Base-by-base conservation (phyloP, 495 filamentous ascomycete species). In the Lentithecium fluviatile region DNA sequence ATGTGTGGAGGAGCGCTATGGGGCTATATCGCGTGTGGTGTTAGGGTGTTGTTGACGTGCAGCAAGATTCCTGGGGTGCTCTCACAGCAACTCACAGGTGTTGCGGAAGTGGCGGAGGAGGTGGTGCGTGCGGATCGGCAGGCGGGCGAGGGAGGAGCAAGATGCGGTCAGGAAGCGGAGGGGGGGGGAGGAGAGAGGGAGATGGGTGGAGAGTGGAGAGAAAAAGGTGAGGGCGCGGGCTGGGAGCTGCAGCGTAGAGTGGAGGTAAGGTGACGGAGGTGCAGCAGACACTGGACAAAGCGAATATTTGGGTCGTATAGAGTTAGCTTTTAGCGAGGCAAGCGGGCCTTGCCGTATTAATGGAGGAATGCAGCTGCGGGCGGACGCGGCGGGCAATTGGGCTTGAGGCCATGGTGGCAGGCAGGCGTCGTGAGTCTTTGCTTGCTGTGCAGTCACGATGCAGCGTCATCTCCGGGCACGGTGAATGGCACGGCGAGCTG, bases 31-130 rank as follows among this genome's bases (percentile, higher is more conserved):
- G 61, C 54, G 58, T 57, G 45, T 32, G 12, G 47, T 32, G 52
- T 66, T 36, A 59, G 58, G 40, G 52, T 1, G 25, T 46, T 46
- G 57, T 62, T 62, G 54, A 53, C 55, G 58, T 53, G 66, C 52
- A 64, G 65, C 61, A 58, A 67, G 56, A 60, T 67, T 64, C 56
- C 55, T 56, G 45, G 58, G 59, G 59, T 66, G 59, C 56, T 43
- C 62, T 71, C 32, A 29, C 21, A 19, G 45, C 19, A 17, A 64
- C 61, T 49, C 40, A 65, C 56, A 26, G 52, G 68, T 71, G 70
- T 67, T 70, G 67, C 45, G 49, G 37, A 58, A 64, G 50, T 56
- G 61, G 57, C 56, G 66, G 56, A 58, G 63, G 68, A 60, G 67
- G 60, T 55, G 56, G 63, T 58, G 50, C 61, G 60, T 55, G 66